Percentiles rank a stretch among this genome's conserved stretches.
These are phyloP conservation scores for Blastobotrys buckinghamii DNA, from an alignment of 1,139 yeast genomes.

Conservation along the genomic window DNA sequence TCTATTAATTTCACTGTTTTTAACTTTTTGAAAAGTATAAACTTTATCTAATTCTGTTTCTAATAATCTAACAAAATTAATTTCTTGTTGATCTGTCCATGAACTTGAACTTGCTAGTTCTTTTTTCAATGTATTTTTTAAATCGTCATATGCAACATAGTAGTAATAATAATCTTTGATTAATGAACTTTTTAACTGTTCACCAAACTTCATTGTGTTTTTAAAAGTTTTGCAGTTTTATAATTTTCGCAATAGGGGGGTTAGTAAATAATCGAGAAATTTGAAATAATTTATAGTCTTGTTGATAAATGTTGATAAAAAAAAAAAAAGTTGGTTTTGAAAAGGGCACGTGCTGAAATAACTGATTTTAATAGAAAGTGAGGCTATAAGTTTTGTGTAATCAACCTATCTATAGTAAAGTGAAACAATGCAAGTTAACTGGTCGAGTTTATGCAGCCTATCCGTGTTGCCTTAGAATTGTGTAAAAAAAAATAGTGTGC, in stretches of 20 bases:
- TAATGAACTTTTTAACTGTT: conserved; percentile 38
- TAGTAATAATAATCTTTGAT: conserved; percentile 74
- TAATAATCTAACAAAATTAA: conserved; percentile 63
- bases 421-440: too few species aligned
- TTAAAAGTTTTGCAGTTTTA: neutral
- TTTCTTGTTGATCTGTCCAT: conserved; percentile 79
- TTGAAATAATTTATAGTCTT: too few species aligned
- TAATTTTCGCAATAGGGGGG: too few species aligned
- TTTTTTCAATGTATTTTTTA: conserved; percentile 71
- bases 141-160: conserved; percentile 84
- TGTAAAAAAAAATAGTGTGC: too few species aligned
- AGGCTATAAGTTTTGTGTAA: too few species aligned
- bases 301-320: neutral
- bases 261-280: neutral
- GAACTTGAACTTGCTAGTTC: conserved; percentile 43
- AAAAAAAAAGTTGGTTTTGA: neutral
- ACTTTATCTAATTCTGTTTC: conserved; percentile 88
- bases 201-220: conserved; percentile 37
- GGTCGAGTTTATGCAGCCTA: too few species aligned
- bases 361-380: too few species aligned
- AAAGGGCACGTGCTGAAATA: too few species aligned
- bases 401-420: too few species aligned
- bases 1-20: conserved; percentile 75
- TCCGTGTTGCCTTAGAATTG: too few species aligned
- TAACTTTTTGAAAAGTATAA: conserved; percentile 81